Evolutionary conservation across 306 rosid species (phyloP).

Genomic region (Corylus americana): DNA sequence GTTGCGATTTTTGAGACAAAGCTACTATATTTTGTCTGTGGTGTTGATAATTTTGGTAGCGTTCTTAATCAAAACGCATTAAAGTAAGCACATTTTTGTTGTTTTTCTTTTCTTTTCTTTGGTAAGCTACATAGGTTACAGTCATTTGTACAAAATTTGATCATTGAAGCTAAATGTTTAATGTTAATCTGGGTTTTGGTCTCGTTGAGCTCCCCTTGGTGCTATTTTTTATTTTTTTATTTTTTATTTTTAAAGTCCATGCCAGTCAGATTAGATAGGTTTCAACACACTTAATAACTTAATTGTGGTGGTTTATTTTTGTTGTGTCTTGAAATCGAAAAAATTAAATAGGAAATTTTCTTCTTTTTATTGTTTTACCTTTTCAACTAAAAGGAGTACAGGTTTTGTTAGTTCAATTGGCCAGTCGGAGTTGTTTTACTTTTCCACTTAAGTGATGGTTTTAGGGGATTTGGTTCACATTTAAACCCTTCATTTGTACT

Average conservation of each 20-base stretch:
- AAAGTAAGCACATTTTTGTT: not conserved
- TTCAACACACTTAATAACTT: not conserved
- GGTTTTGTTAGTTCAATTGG: not conserved
- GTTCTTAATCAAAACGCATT: not conserved
- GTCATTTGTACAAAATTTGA: not conserved
- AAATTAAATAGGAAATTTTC: not conserved
- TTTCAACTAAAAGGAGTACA: conserved; percentile 14
- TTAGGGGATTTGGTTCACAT: not conserved
- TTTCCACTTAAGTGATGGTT: not conserved
- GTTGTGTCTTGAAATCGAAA: not conserved
- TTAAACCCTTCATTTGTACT: not conserved
- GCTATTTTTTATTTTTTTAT: not conserved
- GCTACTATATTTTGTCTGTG: not conserved
- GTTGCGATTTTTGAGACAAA: not conserved
- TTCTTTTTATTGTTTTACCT: not conserved
- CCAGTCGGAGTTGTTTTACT: not conserved
- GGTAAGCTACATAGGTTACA: not conserved
- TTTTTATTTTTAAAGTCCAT: not conserved
- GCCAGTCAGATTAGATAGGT: not conserved
- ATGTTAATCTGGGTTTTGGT: not conserved
- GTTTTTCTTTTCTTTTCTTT: not conserved
- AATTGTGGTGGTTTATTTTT: not conserved
- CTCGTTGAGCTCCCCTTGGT: not conserved
- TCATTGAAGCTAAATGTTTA: not conserved
- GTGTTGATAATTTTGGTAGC: not conserved